Conservation (phyloP, 2,329 filamentous ascomycete species). For the Zymoseptoria tritici region DNA sequence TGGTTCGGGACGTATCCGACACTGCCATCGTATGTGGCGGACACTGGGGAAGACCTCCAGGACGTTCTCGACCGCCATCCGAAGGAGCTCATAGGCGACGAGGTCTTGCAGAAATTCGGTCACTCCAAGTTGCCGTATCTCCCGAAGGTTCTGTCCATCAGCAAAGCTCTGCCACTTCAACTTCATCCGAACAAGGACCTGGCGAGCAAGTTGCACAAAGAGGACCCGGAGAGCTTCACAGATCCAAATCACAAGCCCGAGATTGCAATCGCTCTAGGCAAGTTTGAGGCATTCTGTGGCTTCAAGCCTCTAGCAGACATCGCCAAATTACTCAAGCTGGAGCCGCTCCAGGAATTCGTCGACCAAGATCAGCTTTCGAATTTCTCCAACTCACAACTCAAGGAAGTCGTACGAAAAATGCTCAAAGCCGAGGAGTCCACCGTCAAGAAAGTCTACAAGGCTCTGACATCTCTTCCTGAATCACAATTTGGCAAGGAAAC, state of each 20-base stretch:
- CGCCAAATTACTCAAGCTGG: constrained; percentile 49
- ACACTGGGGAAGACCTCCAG: constrained; percentile 56
- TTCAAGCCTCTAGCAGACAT: constrained; percentile 62
- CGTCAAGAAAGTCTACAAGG: constrained; percentile 47
- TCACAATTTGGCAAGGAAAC: constrained; percentile 45
- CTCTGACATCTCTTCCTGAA: constrained; percentile 43
- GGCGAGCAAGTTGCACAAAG: constrained; percentile 54
- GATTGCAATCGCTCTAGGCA: constrained; percentile 63
- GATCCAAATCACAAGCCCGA: constrained; percentile 75
- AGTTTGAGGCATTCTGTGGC: constrained; percentile 69
- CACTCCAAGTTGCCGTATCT: constrained; percentile 60
- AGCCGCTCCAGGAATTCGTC: constrained; percentile 48
- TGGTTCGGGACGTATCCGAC: constrained; percentile 74
- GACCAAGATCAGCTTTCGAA: constrained; percentile 43
- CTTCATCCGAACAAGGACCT: constrained; percentile 66
- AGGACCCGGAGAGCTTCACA: constrained; percentile 58
- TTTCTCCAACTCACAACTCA: constrained; percentile 54
- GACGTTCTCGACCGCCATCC: constrained; percentile 57
- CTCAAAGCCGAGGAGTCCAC: constrained; percentile 48
- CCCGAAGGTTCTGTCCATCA: constrained; percentile 69
- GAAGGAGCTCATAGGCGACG: constrained; percentile 56
- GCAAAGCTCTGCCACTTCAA: constrained; percentile 67
- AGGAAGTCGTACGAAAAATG: constrained; percentile 48
- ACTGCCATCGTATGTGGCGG: constrained; percentile 57
- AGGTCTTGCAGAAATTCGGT: constrained; percentile 54